Evolutionary conservation across 495 filamentous ascomycete species (phyloP), one percentile per base, ranked within the genome.

Genomic region (Filosporella fistucella): DNA sequence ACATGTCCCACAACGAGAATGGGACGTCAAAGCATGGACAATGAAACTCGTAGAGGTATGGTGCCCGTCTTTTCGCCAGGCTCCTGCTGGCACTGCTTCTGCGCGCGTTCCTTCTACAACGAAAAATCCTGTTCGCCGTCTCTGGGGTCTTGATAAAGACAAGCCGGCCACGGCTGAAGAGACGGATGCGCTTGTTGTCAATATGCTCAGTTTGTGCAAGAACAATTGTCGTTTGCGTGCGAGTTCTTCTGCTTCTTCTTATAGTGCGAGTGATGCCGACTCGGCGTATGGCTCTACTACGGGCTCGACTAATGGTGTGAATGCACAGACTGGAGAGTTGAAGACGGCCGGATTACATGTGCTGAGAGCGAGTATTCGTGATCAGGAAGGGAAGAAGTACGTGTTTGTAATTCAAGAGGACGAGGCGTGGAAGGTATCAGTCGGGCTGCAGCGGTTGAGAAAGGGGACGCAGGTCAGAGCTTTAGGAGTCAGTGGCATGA

Each of bases 1-100:
- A 14, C 82, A 82, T 32, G 85, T 95, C 2, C 81, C 85, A 16
- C 89, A 95, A 62, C 78, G 93, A 39, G 94, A 97, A 68, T 98
- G 94, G 94, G 93, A 98, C 62, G 78, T 96, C 63, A 96, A 96
- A 62, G 91, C 91, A 14, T 96, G 93, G 93, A 95, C 88, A 11
- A 77, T 98, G 67, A 96, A 91, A 65, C 70, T 82, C 21, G 81
- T 93, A 54, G 93, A 98, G 72, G 83, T 96, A 63, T 91, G 88
- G 81, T 90, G 85, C 55, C 82, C 85, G 24, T 44, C 46, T 25
- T 56, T 62, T 30, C 68, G 63, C 18, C 60, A 68, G 47, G 59
- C 43, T 58, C 63, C 65, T 51, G 60, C 56, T 58, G 60, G 64
- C 58, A 56, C 56, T 54, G 63, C 63, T 48, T 59, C 65, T 43